Evolutionary conservation across 2,329 filamentous ascomycete genomes (phyloP), one percentile per base, ranked within the genome.

Genomic region (Ophiosphaerella herpotricha): DNA sequence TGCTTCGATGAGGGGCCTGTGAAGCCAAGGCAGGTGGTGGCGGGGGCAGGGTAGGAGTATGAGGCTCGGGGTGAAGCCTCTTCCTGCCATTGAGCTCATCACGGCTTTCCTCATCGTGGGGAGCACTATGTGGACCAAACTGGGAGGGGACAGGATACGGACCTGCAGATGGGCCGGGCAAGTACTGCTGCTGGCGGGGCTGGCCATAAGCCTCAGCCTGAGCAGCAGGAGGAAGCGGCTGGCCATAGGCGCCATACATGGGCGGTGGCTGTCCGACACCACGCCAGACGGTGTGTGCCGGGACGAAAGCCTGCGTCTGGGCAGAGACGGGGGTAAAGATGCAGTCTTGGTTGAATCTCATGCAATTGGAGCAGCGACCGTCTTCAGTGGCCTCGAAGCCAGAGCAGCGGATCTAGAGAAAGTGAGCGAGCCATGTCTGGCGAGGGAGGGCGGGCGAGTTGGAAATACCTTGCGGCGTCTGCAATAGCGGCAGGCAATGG

Each of bases 311-410:
- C 70, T 89, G 86, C 7, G 86, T 84, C 73, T 89, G 86, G 9
- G 86, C 87, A 3, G 85, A 89, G 21, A 90, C 87, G 2, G 87
- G 87, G 1, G 86, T 89, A 73, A 90, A 90, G 73, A 90, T 84
- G 74, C 87, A 90, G 68, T 89, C 86, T 72, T 90, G 87, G 58
- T 87, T 86, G 75, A 90, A 90, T 40, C 87, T 80, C 57, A 85
- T 79, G 68, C 87, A 90, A 70, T 90, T 90, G 64, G 80, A 83
- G 77, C 87, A 90, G 52, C 86, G 83, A 52, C 87, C 87, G 71
- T 89, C 85, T 34, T 86, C 83, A 34, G 85, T 88, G 48, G 82
- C 83, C 64, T 89, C 87, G 68, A 89, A 90, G 24, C 87, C 87
- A 4, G 87, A 89, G 77, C 87, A 90, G 52, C 87, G 85, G 70